These are phyloP conservation scores for Saccharum hybrid DNA, from an alignment of 202 grass and related monocot genomes.

Conservation along the genomic window DNA sequence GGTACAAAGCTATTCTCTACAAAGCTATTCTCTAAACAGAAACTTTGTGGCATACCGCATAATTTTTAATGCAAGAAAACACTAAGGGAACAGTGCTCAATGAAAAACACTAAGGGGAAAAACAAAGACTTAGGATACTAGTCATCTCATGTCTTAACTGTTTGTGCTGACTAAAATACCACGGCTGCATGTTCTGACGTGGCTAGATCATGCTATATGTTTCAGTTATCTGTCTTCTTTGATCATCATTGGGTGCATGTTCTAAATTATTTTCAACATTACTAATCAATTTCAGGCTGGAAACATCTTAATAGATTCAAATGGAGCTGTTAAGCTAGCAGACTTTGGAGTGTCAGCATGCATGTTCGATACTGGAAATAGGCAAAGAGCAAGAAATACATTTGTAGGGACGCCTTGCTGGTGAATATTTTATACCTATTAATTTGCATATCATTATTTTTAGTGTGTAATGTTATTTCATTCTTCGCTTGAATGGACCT, in stretches of 20 bases:
- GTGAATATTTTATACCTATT: constrained; percentile 48
- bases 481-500: constrained; percentile 28
- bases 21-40: not conserved
- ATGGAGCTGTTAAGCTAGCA: constrained; percentile 92
- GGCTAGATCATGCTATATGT: constrained; percentile 25
- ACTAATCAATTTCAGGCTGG: constrained; percentile 85
- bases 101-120: not conserved
- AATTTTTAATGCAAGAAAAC: constrained; percentile 11
- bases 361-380: constrained; percentile 98
- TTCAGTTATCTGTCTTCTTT: constrained; percentile 35
- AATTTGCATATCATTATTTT: constrained; percentile 40
- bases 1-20: not conserved
- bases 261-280: constrained; percentile 56
- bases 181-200: not conserved
- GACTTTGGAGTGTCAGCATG: constrained; percentile 96
- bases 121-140: constrained; percentile 1
- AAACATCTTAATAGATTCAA: constrained; percentile 95
- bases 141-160: constrained; percentile 5
- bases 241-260: constrained; percentile 16
- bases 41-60: constrained; percentile 9
- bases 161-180: not conserved
- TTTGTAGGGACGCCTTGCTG: constrained; percentile 99
- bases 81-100: not conserved
- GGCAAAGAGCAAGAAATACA: constrained; percentile 90
- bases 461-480: constrained; percentile 30